Conservation (phyloP, 1,284 basidiomycete species). For the Psilocybe mexicana region DNA sequence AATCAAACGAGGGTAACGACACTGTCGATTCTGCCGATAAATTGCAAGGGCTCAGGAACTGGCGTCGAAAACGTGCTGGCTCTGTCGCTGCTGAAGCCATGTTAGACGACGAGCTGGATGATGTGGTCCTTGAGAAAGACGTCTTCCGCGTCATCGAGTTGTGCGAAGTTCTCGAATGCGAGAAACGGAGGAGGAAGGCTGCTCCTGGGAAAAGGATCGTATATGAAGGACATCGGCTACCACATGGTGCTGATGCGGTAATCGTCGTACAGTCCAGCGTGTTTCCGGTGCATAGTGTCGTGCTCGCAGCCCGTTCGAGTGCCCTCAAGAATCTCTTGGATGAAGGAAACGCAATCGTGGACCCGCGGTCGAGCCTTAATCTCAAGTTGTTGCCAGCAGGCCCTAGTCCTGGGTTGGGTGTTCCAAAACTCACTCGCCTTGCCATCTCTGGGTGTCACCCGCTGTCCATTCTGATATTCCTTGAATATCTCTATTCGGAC, state of each 20-base stretch:
- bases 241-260: constrained; percentile 65
- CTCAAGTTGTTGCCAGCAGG: constrained; percentile 28
- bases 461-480: constrained; percentile 73
- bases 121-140: constrained; percentile 48
- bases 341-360: constrained; percentile 31
- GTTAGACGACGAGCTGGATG: constrained; percentile 40
- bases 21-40: not conserved
- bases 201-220: constrained; percentile 14
- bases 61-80: not conserved
- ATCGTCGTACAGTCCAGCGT: constrained; percentile 44
- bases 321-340: constrained; percentile 48
- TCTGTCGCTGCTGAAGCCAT: not conserved
- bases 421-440: constrained; percentile 31
- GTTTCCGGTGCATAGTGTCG: constrained; percentile 66
- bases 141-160: constrained; percentile 44
- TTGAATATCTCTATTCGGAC: constrained; percentile 91
- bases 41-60: not conserved
- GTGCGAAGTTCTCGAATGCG: constrained; percentile 37
- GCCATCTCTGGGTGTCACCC: constrained; percentile 55
- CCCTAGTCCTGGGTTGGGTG: constrained; percentile 21
- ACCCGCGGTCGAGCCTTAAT: constrained; percentile 33
- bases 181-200: constrained; percentile 25
- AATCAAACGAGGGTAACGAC: not conserved
- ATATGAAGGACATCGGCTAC: constrained; percentile 25
- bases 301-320: constrained; percentile 65